phyloP scores from a whole-genome alignment of 139 green algal genomes.

The Picochlorum sp. region DNA sequence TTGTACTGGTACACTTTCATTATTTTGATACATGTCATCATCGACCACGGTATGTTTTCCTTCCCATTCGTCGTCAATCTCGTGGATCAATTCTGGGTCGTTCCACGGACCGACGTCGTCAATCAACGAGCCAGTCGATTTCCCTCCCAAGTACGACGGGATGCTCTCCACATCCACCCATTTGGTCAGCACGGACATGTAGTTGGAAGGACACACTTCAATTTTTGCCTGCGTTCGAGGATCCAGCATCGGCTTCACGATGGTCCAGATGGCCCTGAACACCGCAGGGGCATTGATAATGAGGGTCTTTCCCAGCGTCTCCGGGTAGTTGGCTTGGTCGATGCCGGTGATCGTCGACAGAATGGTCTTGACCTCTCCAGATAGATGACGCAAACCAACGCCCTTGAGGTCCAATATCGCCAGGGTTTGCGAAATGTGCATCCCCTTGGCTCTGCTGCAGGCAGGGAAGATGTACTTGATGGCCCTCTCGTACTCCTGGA shows the following conservation, averaged over 20 bases:
- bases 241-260: slow-evolving; percentile 70
- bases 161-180: slow-evolving; percentile 66
- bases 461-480: slow-evolving; percentile 71
- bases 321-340: slow-evolving; percentile 73
- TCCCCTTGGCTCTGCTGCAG: slow-evolving; percentile 43
- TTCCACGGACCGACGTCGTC: slow-evolving; percentile 77
- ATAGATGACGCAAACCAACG: slow-evolving; percentile 54
- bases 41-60: too few relatives aligned
- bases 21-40: not conserved
- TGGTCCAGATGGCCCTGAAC: slow-evolving; percentile 58
- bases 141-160: slow-evolving; percentile 66
- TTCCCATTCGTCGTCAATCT: slow-evolving; percentile 13
- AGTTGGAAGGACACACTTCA: slow-evolving; percentile 62
- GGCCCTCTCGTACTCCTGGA: slow-evolving; percentile 83
- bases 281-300: slow-evolving; percentile 66
- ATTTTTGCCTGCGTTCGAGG: slow-evolving; percentile 69
- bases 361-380: slow-evolving; percentile 34
- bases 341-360: slow-evolving; percentile 37
- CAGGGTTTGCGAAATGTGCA: slow-evolving; percentile 73
- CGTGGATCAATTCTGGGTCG: slow-evolving; percentile 37
- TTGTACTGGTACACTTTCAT: not conserved
- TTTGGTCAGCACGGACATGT: slow-evolving; percentile 49
- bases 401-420: slow-evolving; percentile 84
- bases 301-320: slow-evolving; percentile 66
- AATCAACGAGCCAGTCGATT: slow-evolving; percentile 47